Evolutionary conservation across 768 basidiomycete species (phyloP).

Genomic region (Hirschioporus abietinus): DNA sequence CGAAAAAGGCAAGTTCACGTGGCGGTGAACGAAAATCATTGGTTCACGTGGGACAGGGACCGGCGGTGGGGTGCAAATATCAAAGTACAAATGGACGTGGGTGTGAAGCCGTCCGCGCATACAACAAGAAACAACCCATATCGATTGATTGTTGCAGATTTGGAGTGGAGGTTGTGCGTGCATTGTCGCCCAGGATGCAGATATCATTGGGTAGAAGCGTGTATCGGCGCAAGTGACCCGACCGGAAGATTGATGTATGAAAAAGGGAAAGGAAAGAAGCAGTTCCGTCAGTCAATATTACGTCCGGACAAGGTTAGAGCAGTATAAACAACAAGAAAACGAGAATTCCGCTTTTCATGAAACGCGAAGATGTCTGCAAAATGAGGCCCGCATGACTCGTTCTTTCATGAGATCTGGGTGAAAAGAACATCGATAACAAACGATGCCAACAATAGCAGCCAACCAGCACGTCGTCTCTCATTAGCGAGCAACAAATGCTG

Average conservation of each 20-base stretch:
- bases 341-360: conserved; percentile 34
- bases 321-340: background rate
- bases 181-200: no score
- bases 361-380: conserved; percentile 17
- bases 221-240: no score
- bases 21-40: background rate
- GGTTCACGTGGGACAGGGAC: background rate
- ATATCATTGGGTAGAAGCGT: no score
- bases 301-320: background rate
- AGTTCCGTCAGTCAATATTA: conserved; percentile 1
- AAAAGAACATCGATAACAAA: background rate
- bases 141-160: background rate
- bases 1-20: background rate
- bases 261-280: background rate
- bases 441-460: background rate
- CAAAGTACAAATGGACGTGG: background rate
- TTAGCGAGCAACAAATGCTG: background rate
- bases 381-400: background rate
- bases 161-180: background rate
- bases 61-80: background rate
- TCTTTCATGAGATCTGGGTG: background rate
- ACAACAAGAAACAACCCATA: no score
- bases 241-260: background rate
- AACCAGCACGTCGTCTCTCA: background rate
- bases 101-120: background rate